A percentile compares a stretch with the other conserved stretches of the same genome.
These are phyloP conservation scores for Pythium myriotylum DNA, from an alignment of 352 stramenopile species.

Conservation along the genomic window DNA sequence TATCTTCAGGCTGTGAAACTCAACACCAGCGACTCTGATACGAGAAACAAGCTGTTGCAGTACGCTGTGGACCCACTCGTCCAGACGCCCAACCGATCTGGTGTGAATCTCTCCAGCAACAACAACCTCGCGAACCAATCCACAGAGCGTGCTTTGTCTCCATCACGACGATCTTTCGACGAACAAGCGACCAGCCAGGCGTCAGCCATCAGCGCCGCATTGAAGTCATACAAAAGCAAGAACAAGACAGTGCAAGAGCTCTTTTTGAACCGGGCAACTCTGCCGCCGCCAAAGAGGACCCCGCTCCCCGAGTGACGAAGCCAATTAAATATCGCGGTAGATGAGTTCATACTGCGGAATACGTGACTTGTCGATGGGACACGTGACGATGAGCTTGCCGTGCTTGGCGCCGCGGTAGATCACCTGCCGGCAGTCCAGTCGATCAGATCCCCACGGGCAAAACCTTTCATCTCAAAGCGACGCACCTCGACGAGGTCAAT, in stretches of 20 bases:
- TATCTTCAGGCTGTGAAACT: slow-evolving; percentile 57
- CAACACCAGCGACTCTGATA: slow-evolving; percentile 63
- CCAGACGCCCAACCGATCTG: neutral
- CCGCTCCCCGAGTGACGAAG: slow-evolving; percentile 15
- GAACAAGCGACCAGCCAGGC: neutral
- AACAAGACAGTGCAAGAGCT: slow-evolving; percentile 65
- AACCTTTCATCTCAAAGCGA: neutral
- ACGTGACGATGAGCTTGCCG: slow-evolving; percentile 82
- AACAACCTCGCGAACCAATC: neutral
- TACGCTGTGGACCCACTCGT: slow-evolving; percentile 36
- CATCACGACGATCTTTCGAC: neutral
- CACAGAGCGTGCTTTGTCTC: neutral
- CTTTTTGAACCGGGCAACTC: slow-evolving; percentile 44
- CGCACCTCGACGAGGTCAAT: slow-evolving; percentile 87
- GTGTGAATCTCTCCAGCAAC: neutral
- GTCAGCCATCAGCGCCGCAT: slow-evolving; percentile 31
- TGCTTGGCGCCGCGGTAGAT: slow-evolving; percentile 80
- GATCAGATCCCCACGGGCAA: neutral
- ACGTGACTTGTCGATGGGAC: slow-evolving; percentile 72
- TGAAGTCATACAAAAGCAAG: slow-evolving; percentile 50
- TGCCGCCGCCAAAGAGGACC: slow-evolving; percentile 39
- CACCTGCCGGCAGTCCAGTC: slow-evolving; percentile 41
- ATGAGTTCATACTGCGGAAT: slow-evolving; percentile 85
- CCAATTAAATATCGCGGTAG: slow-evolving; percentile 78
- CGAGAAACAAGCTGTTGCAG: slow-evolving; percentile 62